Base-by-base conservation (phyloP, 2,329 filamentous ascomycete species). In the Fusarium mexicanum region DNA sequence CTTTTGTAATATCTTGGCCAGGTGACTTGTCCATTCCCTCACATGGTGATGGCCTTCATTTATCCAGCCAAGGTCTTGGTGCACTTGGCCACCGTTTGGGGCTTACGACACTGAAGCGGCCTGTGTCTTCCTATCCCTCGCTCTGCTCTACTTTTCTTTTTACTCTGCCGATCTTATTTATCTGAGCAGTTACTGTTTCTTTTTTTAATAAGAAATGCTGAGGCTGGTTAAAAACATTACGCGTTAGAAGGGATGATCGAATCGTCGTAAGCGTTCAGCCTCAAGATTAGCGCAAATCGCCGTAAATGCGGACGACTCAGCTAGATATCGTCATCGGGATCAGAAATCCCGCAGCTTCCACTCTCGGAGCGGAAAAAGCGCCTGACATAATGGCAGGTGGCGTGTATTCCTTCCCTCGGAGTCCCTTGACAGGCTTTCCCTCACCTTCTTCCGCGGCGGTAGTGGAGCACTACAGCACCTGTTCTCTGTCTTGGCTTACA, bases 41-140 rank as follows among this genome's bases (percentile, higher is more conserved):
- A 31, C 31, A 12, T 31, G 31, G 31, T 12, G 31, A 31, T 31
- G 31, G 31, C 11, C 31, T 31, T 59, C 40, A 43, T 41, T 71
- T 33, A 13, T 37, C 46, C 47, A 53, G 68, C 69, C 69, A 72
- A 72, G 69, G 38, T 55, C 69, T 71, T 71, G 67, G 67, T 48
- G 60, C 35, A 57, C 69, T 70, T 68, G 68, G 58, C 68, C 47
- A 35, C 33, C 41, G 54, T 48, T 57, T 44, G 62, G 64, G 18
- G 59, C 63, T 54, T 53, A 38, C 58, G 58, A 47, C 47, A 16
- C 11, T 62, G 46, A 44, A 40, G 54, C 43, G 41, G 41, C 53
- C 16, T 41, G 8, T 20, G 24, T 33, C 47, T 60, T 59, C 40
- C 33, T 11, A 24, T 43, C 9, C 29, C 29, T 24, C n/a, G 26